phyloP scores from a whole-genome alignment of 192 early-diverging fungal genomes.

The Coemansia biformis region DNA sequence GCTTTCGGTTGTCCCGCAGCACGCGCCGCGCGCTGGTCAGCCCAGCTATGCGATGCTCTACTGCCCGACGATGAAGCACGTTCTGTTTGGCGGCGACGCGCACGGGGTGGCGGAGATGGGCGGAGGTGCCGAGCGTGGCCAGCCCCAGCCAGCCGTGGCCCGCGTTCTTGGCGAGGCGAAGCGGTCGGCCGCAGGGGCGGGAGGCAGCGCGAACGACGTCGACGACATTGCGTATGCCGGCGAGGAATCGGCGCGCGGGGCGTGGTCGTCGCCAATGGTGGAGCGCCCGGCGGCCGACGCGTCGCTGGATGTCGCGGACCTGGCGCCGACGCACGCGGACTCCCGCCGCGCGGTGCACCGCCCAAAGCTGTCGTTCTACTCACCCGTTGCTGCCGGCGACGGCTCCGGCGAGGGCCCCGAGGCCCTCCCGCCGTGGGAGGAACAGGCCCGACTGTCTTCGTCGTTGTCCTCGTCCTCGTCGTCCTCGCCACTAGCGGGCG shows the following conservation, averaged over 20 bases:
- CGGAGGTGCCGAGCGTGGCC: too few species aligned
- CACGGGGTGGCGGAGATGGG: constrained; percentile 3
- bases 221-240: constrained; percentile 6
- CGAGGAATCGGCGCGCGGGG: too few species aligned
- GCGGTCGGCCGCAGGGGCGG: not conserved
- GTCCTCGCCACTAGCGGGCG: not conserved
- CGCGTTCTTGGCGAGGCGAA: constrained; percentile 21
- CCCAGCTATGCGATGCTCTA: constrained; percentile 49
- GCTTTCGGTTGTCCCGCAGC: constrained; percentile 19
- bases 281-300: constrained; percentile 4
- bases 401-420: constrained; percentile 1
- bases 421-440: constrained; percentile 45
- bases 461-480: too few species aligned
- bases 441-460: constrained; percentile 16
- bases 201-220: constrained; percentile 13
- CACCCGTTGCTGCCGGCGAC: constrained; percentile 21
- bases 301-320: not conserved
- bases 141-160: too few species aligned
- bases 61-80: constrained; percentile 46
- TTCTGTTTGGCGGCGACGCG: constrained; percentile 29
- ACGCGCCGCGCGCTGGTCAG: constrained; percentile 2
- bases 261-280: constrained; percentile 3
- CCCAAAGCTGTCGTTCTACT: constrained; percentile 46
- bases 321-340: not conserved
- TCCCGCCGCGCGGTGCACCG: not conserved